A percentile compares a stretch with the other conserved stretches of the same genome.
Conservation (phyloP, 441 rosid species). For the Kokia cookei region DNA sequence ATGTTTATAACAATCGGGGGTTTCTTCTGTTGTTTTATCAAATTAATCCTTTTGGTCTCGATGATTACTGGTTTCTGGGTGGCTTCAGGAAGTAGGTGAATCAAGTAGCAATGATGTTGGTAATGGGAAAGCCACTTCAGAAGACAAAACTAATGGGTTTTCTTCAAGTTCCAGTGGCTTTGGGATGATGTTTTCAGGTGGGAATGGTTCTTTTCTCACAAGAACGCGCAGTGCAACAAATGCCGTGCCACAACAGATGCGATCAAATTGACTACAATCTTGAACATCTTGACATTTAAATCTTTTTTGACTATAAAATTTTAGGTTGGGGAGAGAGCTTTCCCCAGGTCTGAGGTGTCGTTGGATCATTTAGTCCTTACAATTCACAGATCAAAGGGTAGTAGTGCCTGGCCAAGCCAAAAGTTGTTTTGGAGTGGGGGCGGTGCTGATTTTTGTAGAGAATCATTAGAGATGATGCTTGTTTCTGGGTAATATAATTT, state of each 20-base stretch:
- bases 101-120: conserved; percentile 24
- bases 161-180: conserved; percentile 30
- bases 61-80: not conserved
- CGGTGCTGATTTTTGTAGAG: conserved; percentile 28
- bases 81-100: conserved; percentile 40
- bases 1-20: not conserved
- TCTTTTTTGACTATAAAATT: not conserved
- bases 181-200: conserved; percentile 18
- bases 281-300: conserved; percentile 9
- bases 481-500: not conserved
- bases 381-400: not conserved
- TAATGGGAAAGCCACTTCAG: conserved; percentile 18
- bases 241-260: conserved; percentile 27
- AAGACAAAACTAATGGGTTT: conserved; percentile 19
- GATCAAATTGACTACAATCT: conserved; percentile 23
- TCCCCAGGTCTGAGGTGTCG: not conserved
- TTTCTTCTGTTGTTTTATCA: not conserved
- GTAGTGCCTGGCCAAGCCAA: conserved; percentile 11
- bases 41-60: not conserved
- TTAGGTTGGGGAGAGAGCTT: not conserved
- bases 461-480: conserved; percentile 2
- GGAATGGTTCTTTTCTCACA: conserved; percentile 27
- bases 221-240: conserved; percentile 48
- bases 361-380: not conserved
- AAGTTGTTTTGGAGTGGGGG: not conserved